phyloP scores from a whole-genome alignment of 2,329 filamentous ascomycete species.

The Dendrostoma leiphaemia region DNA sequence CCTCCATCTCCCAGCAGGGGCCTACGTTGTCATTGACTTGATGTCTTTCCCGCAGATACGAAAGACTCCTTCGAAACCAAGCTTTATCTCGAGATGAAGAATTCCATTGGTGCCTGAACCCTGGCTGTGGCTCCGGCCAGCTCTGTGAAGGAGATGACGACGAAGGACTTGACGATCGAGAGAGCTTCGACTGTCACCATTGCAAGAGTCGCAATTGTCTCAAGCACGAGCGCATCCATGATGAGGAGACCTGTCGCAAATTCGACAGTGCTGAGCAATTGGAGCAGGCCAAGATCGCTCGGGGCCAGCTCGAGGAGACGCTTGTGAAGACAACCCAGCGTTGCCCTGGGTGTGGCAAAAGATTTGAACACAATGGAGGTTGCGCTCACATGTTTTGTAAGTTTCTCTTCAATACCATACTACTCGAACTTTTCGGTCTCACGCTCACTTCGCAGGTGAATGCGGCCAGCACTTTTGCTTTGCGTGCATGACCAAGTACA shows the following conservation, averaged over 20 bases:
- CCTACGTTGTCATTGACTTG: neutral
- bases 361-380: neutral
- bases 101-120: neutral
- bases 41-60: neutral
- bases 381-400: neutral
- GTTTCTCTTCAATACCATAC: neutral
- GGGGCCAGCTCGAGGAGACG: neutral
- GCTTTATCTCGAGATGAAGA: neutral
- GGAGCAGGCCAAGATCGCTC: neutral
- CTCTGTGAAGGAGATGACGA: neutral
- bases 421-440: neutral
- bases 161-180: neutral
- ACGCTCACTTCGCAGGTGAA: neutral
- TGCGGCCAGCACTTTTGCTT: slow-evolving; percentile 1
- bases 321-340: neutral
- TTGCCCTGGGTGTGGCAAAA: neutral
- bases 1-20: too few species aligned
- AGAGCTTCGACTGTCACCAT: neutral
- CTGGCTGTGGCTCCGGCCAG: neutral
- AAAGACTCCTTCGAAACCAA: neutral
- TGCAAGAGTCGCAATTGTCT: neutral
- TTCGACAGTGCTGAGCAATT: neutral
- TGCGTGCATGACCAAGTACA: neutral
- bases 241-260: neutral
- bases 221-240: neutral